phyloP scores from a whole-genome alignment of 2,329 filamentous ascomycete species.

The Pestalotiopsis sp. region DNA sequence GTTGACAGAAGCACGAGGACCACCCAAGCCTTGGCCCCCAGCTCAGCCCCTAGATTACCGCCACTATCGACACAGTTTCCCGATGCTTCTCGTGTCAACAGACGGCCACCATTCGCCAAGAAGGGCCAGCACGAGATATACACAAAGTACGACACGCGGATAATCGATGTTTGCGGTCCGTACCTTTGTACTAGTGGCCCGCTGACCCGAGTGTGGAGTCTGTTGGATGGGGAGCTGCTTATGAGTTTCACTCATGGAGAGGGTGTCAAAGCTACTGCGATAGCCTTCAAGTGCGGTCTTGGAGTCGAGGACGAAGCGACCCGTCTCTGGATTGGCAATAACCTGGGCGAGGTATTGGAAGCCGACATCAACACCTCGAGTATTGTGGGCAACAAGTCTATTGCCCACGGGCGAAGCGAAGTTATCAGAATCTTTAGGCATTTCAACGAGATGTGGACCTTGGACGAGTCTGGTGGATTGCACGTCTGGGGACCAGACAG shows the following conservation, averaged over 20 bases:
- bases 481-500: slow-evolving; percentile 82
- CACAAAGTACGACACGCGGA: slow-evolving; percentile 82
- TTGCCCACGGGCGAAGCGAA: slow-evolving; percentile 75
- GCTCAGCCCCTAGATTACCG: slow-evolving; percentile 41
- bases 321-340: slow-evolving; percentile 87
- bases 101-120: slow-evolving; percentile 75
- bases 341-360: slow-evolving; percentile 84
- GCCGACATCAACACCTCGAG: slow-evolving; percentile 76
- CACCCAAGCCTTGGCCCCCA: slow-evolving; percentile 18
- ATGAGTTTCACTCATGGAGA: slow-evolving; percentile 84
- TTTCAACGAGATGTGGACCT: slow-evolving; percentile 86
- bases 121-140: slow-evolving; percentile 73
- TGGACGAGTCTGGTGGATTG: slow-evolving; percentile 86
- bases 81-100: slow-evolving; percentile 80
- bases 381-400: slow-evolving; percentile 66
- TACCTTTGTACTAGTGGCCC: slow-evolving; percentile 85
- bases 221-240: slow-evolving; percentile 77
- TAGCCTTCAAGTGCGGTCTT: slow-evolving; percentile 81
- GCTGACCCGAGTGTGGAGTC: slow-evolving; percentile 84
- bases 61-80: slow-evolving; percentile 69
- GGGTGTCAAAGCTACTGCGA: slow-evolving; percentile 75
- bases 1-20: slow-evolving; percentile 17
- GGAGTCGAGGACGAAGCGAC: slow-evolving; percentile 79
- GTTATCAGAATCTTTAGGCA: slow-evolving; percentile 84
- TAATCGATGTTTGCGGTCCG: slow-evolving; percentile 86